A percentile compares a stretch with the other conserved stretches of the same genome.
phyloP scores from a whole-genome alignment of 139 green algal genomes.

The Chlamydomonas applanata region DNA sequence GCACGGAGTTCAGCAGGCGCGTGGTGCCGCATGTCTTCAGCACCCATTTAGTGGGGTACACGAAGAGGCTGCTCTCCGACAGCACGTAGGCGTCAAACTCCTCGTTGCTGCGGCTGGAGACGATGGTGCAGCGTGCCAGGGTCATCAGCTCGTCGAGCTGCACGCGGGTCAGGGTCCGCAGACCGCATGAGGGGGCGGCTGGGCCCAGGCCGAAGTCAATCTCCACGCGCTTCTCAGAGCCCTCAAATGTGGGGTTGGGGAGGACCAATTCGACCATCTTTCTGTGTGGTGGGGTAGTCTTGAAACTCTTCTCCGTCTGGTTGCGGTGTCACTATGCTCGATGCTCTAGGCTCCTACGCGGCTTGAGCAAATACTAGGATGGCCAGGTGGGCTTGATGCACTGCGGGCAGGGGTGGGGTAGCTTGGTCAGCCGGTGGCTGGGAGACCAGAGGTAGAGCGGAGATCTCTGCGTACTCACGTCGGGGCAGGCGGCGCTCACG shows the following conservation, averaged over 20 bases:
- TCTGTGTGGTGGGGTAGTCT: conserved; percentile 15
- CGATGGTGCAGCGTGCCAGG: conserved; percentile 89
- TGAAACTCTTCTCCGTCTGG: conserved; percentile 21
- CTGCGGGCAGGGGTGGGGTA: background rate
- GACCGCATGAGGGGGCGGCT: conserved; percentile 42
- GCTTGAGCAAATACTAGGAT: conserved; percentile 20
- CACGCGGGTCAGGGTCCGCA: conserved; percentile 65
- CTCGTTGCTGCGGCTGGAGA: conserved; percentile 76
- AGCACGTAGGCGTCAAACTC: conserved; percentile 96
- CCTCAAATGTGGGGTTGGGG: conserved; percentile 83
- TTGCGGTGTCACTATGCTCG: conserved; percentile 20
- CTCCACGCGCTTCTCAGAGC: conserved; percentile 93
- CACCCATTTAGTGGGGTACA: conserved; percentile 88
- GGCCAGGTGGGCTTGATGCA: conserved; percentile 28
- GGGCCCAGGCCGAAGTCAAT: conserved; percentile 70
- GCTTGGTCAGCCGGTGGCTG: background rate
- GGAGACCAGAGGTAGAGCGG: background rate
- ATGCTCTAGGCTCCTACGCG: conserved; percentile 9
- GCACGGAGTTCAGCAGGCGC: conserved; percentile 79
- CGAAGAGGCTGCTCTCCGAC: conserved; percentile 93
- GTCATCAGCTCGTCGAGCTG: conserved; percentile 77
- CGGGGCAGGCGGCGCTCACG: conserved; percentile 17
- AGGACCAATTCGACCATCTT: conserved; percentile 10
- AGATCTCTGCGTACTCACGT: conserved; percentile 8
- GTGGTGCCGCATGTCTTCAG: conserved; percentile 99